phyloP scores from a whole-genome alignment of 2,329 filamentous ascomycete genomes.

The Talaromyces marneffei region DNA sequence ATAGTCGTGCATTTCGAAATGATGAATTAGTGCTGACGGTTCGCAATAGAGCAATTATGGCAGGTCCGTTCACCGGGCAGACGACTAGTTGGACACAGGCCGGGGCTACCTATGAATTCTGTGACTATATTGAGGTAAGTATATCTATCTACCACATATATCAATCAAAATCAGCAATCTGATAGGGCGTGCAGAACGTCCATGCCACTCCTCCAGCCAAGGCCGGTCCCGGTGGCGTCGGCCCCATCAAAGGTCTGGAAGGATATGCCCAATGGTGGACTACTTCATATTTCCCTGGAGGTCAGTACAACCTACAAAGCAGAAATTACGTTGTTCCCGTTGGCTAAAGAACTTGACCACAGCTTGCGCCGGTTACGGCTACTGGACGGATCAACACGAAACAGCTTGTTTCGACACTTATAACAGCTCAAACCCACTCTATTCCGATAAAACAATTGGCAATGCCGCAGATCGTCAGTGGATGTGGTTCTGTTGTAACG shows the following conservation, averaged over 20 bases:
- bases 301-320: slow-evolving; percentile 38
- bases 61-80: slow-evolving; percentile 57
- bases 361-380: slow-evolving; percentile 47
- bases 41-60: slow-evolving; percentile 43
- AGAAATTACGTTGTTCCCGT: neutral
- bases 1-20: neutral
- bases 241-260: slow-evolving; percentile 47
- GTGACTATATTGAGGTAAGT: slow-evolving; percentile 47
- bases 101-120: slow-evolving; percentile 37
- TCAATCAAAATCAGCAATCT: neutral
- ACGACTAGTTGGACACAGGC: slow-evolving; percentile 43
- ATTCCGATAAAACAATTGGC: slow-evolving; percentile 43
- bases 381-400: slow-evolving; percentile 41
- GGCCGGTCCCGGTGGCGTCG: slow-evolving; percentile 45
- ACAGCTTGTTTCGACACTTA: slow-evolving; percentile 51
- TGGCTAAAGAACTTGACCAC: neutral
- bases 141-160: neutral
- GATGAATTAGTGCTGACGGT: neutral
- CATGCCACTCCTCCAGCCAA: slow-evolving; percentile 22
- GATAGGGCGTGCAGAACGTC: slow-evolving; percentile 28
- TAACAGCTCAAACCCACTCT: slow-evolving; percentile 46
- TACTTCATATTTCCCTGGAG: slow-evolving; percentile 41
- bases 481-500: slow-evolving; percentile 59
- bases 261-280: slow-evolving; percentile 54
- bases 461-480: slow-evolving; percentile 51